Percentiles rank a stretch among this genome's conserved stretches.
Evolutionary conservation across 1,284 basidiomycete species (phyloP).

Genomic region (Amylostereum areolatum): DNA sequence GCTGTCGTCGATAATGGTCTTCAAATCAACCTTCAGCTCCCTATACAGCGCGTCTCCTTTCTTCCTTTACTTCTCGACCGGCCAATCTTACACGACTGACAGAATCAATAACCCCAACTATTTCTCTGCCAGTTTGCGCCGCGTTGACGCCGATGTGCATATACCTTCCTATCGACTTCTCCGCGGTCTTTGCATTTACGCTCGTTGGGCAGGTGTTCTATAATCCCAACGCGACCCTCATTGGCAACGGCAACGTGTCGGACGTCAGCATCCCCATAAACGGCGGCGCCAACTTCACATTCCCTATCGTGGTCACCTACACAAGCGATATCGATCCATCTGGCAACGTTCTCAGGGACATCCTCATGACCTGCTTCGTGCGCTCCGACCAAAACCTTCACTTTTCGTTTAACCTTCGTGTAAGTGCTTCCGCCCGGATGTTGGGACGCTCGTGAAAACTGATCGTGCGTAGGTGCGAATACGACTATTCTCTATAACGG

Average conservation of each 20-base stretch:
- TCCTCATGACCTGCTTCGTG: slow-evolving; percentile 66
- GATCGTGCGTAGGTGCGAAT: slow-evolving; percentile 47
- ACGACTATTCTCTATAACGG: slow-evolving; percentile 58
- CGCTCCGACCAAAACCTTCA: slow-evolving; percentile 44
- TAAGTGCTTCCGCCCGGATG: slow-evolving; percentile 19
- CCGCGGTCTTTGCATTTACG: slow-evolving; percentile 2
- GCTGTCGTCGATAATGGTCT: slow-evolving; percentile 37
- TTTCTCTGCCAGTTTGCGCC: slow-evolving; percentile 69
- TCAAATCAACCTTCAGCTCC: slow-evolving; percentile 58
- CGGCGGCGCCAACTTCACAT: slow-evolving; percentile 67
- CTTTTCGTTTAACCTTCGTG: slow-evolving; percentile 68
- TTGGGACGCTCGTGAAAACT: slow-evolving; percentile 16
- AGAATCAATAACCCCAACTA: slow-evolving; percentile 86
- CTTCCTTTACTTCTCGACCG: neutral
- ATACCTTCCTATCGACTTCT: slow-evolving; percentile 4
- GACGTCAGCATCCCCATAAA: slow-evolving; percentile 63
- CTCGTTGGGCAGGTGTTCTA: slow-evolving; percentile 54
- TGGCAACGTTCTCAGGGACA: slow-evolving; percentile 54
- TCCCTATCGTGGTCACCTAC: slow-evolving; percentile 79
- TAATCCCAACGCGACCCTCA: slow-evolving; percentile 59
- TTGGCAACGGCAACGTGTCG: slow-evolving; percentile 64
- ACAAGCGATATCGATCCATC: slow-evolving; percentile 55
- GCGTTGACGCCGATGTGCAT: slow-evolving; percentile 59
- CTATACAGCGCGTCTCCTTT: slow-evolving; percentile 39
- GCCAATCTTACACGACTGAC: slow-evolving; percentile 2